Conservation (phyloP, 805 yeast genomes). For the Teunomyces funiuensis region DNA sequence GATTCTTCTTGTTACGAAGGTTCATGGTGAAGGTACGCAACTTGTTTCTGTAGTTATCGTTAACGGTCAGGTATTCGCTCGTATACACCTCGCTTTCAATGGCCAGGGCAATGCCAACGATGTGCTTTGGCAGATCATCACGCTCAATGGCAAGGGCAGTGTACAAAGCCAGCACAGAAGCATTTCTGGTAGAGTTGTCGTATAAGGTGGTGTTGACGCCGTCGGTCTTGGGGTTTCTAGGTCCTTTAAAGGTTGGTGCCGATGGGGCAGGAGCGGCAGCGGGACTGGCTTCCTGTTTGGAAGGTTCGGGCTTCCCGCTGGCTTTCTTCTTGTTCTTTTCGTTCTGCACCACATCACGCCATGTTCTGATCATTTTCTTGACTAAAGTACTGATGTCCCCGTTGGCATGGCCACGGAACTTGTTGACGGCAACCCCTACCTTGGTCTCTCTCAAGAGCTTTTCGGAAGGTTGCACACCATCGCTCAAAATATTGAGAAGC, state of each 20-base stretch:
- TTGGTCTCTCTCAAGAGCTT: constrained; percentile 85
- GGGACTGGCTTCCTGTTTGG: constrained; percentile 5
- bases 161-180: constrained; percentile 79
- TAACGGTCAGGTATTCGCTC: constrained; percentile 55
- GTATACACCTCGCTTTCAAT: constrained; percentile 74
- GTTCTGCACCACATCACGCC: constrained; percentile 86
- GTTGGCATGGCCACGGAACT: constrained; percentile 68
- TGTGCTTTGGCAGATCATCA: constrained; percentile 51
- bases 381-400: constrained; percentile 70
- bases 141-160: constrained; percentile 88
- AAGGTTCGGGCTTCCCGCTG: constrained; percentile 6
- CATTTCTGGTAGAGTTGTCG: constrained; percentile 78
- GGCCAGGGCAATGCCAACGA: constrained; percentile 62
- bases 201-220: constrained; percentile 71
- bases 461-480: constrained; percentile 81
- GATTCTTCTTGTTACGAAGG: constrained; percentile 85
- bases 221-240: constrained; percentile 80
- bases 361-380: constrained; percentile 74
- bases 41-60: constrained; percentile 72
- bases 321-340: constrained; percentile 50
- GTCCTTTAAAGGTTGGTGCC: constrained; percentile 39
- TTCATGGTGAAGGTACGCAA: constrained; percentile 86
- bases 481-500: constrained; percentile 62
- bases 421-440: constrained; percentile 96
- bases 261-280: constrained; percentile 10